Percentiles rank a stretch among this genome's conserved stretches.
Conservation (phyloP, 768 basidiomycete species). For the Lenzites betulinus region DNA sequence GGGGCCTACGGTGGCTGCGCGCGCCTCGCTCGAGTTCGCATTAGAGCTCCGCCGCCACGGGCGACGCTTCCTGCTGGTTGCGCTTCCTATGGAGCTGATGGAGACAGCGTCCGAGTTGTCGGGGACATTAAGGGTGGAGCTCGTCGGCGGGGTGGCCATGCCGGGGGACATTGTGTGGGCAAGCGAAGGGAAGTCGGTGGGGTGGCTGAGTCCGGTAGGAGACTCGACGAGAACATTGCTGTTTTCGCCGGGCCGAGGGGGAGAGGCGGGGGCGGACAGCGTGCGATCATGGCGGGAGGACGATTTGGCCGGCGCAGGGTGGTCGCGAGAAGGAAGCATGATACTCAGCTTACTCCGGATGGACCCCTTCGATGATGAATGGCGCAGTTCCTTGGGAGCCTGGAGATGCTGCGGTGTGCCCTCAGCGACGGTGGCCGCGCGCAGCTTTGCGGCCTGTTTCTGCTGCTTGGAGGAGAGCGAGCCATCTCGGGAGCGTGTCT, state of each 20-base stretch:
- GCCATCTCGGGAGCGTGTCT: constrained; percentile 5
- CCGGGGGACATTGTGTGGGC: constrained; percentile 11
- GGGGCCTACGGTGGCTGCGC: constrained; percentile 19
- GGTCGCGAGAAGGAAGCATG: constrained; percentile 22
- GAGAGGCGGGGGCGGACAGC: constrained; percentile 8
- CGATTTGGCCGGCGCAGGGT: constrained; percentile 1
- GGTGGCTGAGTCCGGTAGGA: constrained; percentile 23
- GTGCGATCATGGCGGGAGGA: constrained; percentile 23
- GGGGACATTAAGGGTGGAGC: constrained; percentile 21
- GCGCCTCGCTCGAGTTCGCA: constrained; percentile 10
- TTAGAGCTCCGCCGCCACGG: constrained; percentile 25
- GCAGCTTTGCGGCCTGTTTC: constrained; percentile 17
- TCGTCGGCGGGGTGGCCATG: constrained; percentile 11
- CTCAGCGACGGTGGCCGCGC: constrained; percentile 25
- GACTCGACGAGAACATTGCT: constrained; percentile 29
- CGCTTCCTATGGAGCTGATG: constrained; percentile 26
- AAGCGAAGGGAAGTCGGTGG: constrained; percentile 6
- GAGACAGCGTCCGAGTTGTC: constrained; percentile 31
- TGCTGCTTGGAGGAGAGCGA: constrained; percentile 13
- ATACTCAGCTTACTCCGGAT: constrained; percentile 22
- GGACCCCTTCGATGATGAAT: constrained; percentile 20
- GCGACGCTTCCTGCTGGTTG: constrained; percentile 23
- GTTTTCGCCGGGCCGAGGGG: constrained; percentile 3
- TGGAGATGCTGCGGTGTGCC: constrained; percentile 1
- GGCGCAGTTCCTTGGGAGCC: constrained; percentile 16